These are phyloP conservation scores for Przewalskia tangutica DNA, from an alignment of 257 asterid species.

Conservation along the genomic window DNA sequence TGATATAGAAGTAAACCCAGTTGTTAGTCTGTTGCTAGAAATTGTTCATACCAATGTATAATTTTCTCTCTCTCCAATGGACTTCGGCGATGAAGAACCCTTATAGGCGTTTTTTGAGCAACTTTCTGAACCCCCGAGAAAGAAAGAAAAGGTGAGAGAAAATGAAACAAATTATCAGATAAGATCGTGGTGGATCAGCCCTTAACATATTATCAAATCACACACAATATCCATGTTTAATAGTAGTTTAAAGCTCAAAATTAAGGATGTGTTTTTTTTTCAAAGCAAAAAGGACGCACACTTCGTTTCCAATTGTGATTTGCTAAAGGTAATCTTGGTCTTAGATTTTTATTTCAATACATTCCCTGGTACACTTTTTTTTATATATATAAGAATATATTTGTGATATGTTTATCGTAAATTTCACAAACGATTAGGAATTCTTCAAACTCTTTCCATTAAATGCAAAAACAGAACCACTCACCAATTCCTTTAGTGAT, in stretches of 20 bases:
- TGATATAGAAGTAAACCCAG: background rate
- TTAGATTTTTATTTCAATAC: background rate
- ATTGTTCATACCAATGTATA: constrained; percentile 61
- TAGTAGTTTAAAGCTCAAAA: background rate
- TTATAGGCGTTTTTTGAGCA: constrained; percentile 84
- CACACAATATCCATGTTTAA: background rate
- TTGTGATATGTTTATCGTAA: background rate
- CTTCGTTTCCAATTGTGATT: background rate
- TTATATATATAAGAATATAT: background rate
- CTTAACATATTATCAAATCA: background rate
- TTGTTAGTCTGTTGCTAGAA: constrained; percentile 1
- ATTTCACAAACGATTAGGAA: background rate
- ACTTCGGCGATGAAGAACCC: constrained; percentile 98
- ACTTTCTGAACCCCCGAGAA: constrained; percentile 40
- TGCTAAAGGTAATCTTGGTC: background rate
- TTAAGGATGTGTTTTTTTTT: background rate
- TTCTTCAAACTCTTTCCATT: background rate
- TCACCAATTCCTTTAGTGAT: constrained; percentile 56
- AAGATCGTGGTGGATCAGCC: background rate
- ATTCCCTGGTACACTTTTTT: background rate
- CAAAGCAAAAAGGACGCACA: background rate
- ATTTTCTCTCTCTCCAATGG: constrained; percentile 75
- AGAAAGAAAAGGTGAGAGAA: constrained; percentile 5
- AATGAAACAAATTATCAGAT: background rate
- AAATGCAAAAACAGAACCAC: background rate